Conservation (phyloP, 2,329 filamentous ascomycete species). For the Cladosporium sp. region DNA sequence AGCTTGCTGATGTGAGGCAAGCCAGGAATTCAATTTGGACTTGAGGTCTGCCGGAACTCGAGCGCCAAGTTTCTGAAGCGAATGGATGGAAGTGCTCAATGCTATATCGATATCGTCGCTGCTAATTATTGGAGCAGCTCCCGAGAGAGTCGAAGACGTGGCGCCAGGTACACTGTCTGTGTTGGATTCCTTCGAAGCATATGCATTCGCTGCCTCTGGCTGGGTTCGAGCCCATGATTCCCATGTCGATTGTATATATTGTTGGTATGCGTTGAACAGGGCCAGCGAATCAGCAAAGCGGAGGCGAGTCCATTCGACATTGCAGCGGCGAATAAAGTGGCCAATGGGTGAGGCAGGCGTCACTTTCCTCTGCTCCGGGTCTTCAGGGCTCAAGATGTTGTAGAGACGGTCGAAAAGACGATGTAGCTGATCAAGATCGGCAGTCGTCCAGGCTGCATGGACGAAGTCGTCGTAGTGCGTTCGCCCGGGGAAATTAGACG, state of each 20-base stretch:
- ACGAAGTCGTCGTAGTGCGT: constrained; percentile 87
- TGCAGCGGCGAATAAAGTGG: constrained; percentile 69
- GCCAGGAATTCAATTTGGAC: constrained; percentile 55
- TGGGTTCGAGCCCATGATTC: constrained; percentile 5
- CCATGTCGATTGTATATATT: constrained; percentile 47
- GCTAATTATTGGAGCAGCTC: constrained; percentile 15
- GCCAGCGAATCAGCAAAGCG: constrained; percentile 73
- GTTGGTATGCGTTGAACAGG: constrained; percentile 78
- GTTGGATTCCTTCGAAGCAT: neutral
- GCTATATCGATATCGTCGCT: constrained; percentile 40
- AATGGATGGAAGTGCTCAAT: constrained; percentile 81
- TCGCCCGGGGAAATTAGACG: constrained; percentile 60
- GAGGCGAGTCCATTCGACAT: constrained; percentile 74
- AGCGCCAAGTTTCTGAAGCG: constrained; percentile 77
- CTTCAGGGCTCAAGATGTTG: constrained; percentile 32
- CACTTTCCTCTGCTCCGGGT: constrained; percentile 49
- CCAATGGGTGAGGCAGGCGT: constrained; percentile 71
- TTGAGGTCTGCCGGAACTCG: constrained; percentile 73
- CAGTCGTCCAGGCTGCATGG: constrained; percentile 74
- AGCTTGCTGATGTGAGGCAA: constrained; percentile 22
- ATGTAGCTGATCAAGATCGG: constrained; percentile 76
- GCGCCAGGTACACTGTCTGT: constrained; percentile 14
- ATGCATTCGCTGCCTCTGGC: constrained; percentile 18
- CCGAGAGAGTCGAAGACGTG: constrained; percentile 25
- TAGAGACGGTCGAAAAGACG: constrained; percentile 56